Conservation (phyloP, 2,329 filamentous ascomycete genomes). For the Davidsoniella eucalypti region DNA sequence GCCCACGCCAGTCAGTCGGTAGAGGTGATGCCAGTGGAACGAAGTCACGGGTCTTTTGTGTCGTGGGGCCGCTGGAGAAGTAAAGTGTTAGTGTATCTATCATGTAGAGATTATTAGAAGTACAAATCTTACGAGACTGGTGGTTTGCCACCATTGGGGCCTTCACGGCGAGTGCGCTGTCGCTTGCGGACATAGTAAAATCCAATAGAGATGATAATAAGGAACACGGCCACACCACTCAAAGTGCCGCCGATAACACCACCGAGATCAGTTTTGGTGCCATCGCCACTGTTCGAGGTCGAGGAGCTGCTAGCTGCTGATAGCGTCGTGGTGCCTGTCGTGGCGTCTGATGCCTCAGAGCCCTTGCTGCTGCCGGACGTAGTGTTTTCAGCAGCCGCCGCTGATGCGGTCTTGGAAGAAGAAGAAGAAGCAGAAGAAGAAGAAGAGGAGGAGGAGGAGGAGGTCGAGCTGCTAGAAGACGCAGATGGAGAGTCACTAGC, state of each 20-base stretch:
- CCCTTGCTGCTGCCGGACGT: slow-evolving; percentile 11
- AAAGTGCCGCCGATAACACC: slow-evolving; percentile 39
- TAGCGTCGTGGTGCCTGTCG: no score
- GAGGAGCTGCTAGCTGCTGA: slow-evolving; percentile 12
- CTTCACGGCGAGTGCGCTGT: slow-evolving; percentile 22
- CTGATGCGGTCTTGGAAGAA: slow-evolving; percentile 4
- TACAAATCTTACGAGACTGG: slow-evolving; percentile 16
- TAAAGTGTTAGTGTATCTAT: background rate
- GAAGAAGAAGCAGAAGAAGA: slow-evolving; percentile 5
- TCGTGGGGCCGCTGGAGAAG: slow-evolving; percentile 3
- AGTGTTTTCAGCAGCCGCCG: slow-evolving; percentile 12
- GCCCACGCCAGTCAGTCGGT: slow-evolving; percentile 13
- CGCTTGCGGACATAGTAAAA: slow-evolving; percentile 28
- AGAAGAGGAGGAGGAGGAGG: slow-evolving; percentile 1
- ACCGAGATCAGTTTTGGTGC: slow-evolving; percentile 20
- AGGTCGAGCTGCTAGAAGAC: background rate
- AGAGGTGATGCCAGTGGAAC: slow-evolving; percentile 12
- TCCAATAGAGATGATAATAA: slow-evolving; percentile 25
- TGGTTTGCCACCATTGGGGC: slow-evolving; percentile 3
- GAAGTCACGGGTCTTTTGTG: slow-evolving; percentile 13
- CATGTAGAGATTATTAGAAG: background rate
- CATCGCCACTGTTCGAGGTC: slow-evolving; percentile 15
- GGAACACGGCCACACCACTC: slow-evolving; percentile 31
- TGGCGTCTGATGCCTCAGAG: slow-evolving; percentile 7
- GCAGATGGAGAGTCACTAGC: background rate